Evolutionary conservation across 352 stramenopile species (phyloP).

Genomic region (Phytophthora pini): DNA sequence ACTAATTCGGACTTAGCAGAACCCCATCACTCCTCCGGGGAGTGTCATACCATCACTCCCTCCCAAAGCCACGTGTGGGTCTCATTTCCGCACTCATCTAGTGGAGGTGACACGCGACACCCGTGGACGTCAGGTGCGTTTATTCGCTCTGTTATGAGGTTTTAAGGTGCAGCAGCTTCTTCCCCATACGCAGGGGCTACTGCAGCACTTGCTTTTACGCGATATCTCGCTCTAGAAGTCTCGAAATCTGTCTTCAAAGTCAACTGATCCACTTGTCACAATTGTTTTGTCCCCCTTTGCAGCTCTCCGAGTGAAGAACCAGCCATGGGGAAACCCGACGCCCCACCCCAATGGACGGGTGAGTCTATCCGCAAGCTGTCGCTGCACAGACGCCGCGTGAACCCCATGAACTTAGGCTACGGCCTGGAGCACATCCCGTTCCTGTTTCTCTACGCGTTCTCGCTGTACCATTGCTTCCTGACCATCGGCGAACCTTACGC

Average conservation of each 20-base stretch:
- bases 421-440: constrained; percentile 78
- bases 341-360: constrained; percentile 66
- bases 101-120: constrained; percentile 9
- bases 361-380: constrained; percentile 75
- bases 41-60: constrained; percentile 2
- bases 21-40: constrained; percentile 5
- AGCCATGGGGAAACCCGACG: constrained; percentile 46
- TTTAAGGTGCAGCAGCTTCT: not conserved
- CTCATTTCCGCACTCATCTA: constrained; percentile 26
- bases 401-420: constrained; percentile 66
- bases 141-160: not conserved
- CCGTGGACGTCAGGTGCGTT: constrained; percentile 20
- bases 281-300: constrained; percentile 1
- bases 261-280: constrained; percentile 10
- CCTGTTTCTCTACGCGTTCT: constrained; percentile 72
- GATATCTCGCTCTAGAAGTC: not conserved
- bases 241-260: constrained; percentile 3
- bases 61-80: constrained; percentile 18
- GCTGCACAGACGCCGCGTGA: constrained; percentile 64
- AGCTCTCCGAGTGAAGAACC: constrained; percentile 13
- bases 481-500: constrained; percentile 74
- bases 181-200: not conserved
- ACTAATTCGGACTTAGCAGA: not conserved
- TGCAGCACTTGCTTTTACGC: not conserved
- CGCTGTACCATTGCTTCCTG: constrained; percentile 71